These are phyloP conservation scores for Fagopyrum tataricum DNA, from an alignment of 148 eudicot genomes.

Conservation along the genomic window DNA sequence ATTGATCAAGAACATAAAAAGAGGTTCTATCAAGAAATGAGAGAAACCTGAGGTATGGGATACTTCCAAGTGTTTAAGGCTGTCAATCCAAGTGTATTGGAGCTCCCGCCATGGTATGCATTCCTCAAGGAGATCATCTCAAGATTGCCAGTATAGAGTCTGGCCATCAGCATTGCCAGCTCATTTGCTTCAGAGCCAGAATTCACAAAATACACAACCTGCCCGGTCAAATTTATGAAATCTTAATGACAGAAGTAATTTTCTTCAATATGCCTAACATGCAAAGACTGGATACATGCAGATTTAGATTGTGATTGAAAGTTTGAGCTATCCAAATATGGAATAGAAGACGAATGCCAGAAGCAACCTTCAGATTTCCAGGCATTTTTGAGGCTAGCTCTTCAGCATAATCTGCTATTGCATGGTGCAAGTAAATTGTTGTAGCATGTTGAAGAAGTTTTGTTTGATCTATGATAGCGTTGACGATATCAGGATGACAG, in stretches of 20 bases:
- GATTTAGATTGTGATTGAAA: not conserved
- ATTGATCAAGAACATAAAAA: not conserved
- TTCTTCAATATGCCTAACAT: not conserved
- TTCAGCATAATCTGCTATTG: conserved; percentile 94
- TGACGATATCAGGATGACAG: conserved; percentile 88
- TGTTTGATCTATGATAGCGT: conserved; percentile 74
- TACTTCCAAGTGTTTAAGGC: conserved; percentile 97
- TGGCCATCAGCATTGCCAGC: conserved; percentile 90
- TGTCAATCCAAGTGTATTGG: conserved; percentile 72
- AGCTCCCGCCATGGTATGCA: conserved; percentile 97
- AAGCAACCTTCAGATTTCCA: conserved; percentile 75
- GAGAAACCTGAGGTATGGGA: conserved; percentile 74
- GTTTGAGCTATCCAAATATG: not conserved
- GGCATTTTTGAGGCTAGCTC: conserved; percentile 97
- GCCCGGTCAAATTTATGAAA: conserved; percentile 19
- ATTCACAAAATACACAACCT: conserved; percentile 98
- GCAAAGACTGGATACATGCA: not conserved
- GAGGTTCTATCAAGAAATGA: not conserved
- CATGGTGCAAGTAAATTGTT: conserved; percentile 89
- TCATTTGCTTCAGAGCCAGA: conserved; percentile 99
- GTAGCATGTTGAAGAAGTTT: conserved; percentile 96
- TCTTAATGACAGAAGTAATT: not conserved
- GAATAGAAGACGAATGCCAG: not conserved
- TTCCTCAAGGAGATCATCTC: conserved; percentile 87
- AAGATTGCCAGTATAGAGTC: conserved; percentile 79